These are phyloP conservation scores for Paramecium sexaurelia DNA, from an alignment of 73 alveolate species.

Conservation along the genomic window DNA sequence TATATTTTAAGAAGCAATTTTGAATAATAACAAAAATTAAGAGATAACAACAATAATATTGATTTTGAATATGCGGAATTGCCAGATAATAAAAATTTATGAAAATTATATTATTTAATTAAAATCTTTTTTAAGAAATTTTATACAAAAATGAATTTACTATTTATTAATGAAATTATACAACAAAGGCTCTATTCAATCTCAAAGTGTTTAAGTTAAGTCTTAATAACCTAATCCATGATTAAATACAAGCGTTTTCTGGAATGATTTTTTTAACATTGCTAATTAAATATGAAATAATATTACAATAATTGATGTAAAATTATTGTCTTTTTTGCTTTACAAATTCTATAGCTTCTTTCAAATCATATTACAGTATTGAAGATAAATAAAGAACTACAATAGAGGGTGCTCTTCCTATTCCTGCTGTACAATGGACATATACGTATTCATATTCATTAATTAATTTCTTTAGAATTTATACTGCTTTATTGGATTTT, in stretches of 20 bases:
- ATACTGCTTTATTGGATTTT: not conserved
- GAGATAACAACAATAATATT: not conserved
- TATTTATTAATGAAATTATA: not conserved
- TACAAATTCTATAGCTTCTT: constrained; percentile 6
- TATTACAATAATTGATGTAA: not conserved
- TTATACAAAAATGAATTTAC: not conserved
- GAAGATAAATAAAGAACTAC: constrained; percentile 73
- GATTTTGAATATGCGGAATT: not conserved
- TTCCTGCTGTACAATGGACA: constrained; percentile 87
- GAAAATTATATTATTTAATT: not conserved
- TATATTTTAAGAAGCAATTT: constrained; percentile 4
- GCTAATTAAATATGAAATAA: not conserved
- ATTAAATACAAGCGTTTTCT: not conserved
- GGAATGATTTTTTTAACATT: not conserved
- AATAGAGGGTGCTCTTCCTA: constrained; percentile 80
- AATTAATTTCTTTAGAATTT: not conserved
- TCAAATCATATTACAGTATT: not conserved
- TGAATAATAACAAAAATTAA: not conserved
- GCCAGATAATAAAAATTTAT: not conserved
- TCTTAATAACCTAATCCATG: constrained; percentile 9
- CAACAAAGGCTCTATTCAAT: not conserved
- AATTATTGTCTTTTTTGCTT: not conserved
- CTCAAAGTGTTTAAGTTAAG: not conserved
- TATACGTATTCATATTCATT: constrained; percentile 70
- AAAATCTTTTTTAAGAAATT: not conserved